Evolutionary conservation across 768 basidiomycete genomes (phyloP), one percentile per base, ranked within the genome.

Genomic region (Lentinula lateritia): DNA sequence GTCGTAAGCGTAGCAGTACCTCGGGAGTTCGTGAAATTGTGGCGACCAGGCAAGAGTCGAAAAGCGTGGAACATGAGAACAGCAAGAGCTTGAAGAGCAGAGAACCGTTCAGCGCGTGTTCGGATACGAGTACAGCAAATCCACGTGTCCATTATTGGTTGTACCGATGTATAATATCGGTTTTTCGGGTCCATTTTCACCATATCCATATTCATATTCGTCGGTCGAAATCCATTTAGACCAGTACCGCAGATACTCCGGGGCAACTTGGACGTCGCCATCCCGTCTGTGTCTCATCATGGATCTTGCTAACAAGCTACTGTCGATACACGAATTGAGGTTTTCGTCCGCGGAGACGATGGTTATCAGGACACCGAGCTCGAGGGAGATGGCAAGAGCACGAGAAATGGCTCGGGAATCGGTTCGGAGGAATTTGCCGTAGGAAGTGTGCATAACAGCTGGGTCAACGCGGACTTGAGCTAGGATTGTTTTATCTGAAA

Each of bases 331-430:
- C 4, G 58, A 28, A 15, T 59, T 48, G 16, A 18, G 5, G 15
- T 15, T 50, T 13, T 59, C 48, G 58, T 59, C 58, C 6, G 46
- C 34, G 5, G 43, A 43, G 12, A 56, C 56, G 55, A 80, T 71
- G 5, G 73, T 76, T 52, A 80, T 64, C 13, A 73, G 62, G 7
- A 72, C 58, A 10, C 73, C 75, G 6, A 75, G 67, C 64, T 79
- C 78, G 34, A 80, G 64, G 6, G 79, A 78, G 45, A 75, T 68
- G 5, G 76, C 72, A 7, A 80, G 71, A 10, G 77, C 76, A 32
- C 72, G 69, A 18, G 75, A 69, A 20, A 80, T 68, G 28, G 75
- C 72, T 7, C 64, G 70, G 3, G 74, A 67, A 43, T 76, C 70
- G n/a, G 65, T 67, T 42, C 69, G 65, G 20, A 79, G 65, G 54